phyloP scores from a whole-genome alignment of 495 filamentous ascomycete genomes.

The Daldinia concentrica region DNA sequence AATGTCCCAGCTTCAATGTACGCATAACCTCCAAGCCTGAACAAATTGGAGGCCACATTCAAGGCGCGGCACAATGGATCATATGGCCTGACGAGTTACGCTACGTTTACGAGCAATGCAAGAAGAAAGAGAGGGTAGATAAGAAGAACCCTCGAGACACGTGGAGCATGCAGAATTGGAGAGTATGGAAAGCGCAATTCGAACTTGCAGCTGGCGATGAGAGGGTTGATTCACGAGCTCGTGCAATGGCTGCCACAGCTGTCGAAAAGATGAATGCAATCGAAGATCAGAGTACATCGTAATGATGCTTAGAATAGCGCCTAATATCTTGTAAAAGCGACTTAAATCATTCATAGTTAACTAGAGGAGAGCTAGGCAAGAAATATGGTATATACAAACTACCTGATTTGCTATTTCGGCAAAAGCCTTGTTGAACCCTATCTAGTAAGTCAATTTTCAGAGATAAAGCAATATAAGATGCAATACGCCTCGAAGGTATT shows the following conservation, averaged over 20 bases:
- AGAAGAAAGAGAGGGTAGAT: constrained; percentile 24
- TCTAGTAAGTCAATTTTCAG: too few relatives aligned
- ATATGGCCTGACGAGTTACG: constrained; percentile 27
- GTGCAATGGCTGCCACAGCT: constrained; percentile 4
- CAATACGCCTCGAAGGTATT: background rate
- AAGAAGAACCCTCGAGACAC: constrained; percentile 28
- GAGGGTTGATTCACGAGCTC: constrained; percentile 18
- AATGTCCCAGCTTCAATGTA: constrained; percentile 24
- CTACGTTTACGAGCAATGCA: constrained; percentile 28
- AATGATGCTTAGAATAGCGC: background rate
- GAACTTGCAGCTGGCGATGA: constrained; percentile 14
- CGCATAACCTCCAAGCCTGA: constrained; percentile 9
- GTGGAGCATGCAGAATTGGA: constrained; percentile 29
- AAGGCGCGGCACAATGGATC: constrained; percentile 25
- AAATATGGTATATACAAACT: too few relatives aligned
- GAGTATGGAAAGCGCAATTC: constrained; percentile 31
- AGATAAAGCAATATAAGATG: background rate
- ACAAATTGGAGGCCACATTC: constrained; percentile 22
- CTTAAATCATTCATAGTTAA: too few relatives aligned
- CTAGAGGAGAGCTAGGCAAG: too few relatives aligned
- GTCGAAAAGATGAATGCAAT: constrained; percentile 11
- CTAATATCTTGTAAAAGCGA: background rate
- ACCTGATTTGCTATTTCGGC: too few relatives aligned
- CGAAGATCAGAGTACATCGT: constrained; percentile 4
- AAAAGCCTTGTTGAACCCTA: too few relatives aligned